Evolutionary conservation across 352 stramenopile species (phyloP).

Genomic region (Globisporangium paddicum): DNA sequence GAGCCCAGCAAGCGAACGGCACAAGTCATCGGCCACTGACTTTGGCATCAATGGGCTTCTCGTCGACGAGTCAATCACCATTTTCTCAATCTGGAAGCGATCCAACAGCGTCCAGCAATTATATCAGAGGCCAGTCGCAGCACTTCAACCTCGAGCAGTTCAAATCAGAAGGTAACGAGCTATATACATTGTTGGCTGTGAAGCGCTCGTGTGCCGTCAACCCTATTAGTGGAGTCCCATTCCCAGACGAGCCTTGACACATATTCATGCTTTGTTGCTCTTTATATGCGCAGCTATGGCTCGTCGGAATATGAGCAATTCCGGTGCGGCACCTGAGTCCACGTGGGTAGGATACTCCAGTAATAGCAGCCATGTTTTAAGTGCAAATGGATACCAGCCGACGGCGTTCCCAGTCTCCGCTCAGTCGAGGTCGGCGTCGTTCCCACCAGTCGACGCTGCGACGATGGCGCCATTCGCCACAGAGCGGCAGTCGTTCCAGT

Average conservation of each 20-base stretch:
- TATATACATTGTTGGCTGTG: background rate
- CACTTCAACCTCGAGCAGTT: conserved; percentile 18
- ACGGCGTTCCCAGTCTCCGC: background rate
- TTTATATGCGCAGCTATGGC: conserved; percentile 6
- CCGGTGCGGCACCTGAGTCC: background rate
- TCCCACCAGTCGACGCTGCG: conserved; percentile 3
- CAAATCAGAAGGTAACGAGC: conserved; percentile 21
- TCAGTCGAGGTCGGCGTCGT: conserved; percentile 7
- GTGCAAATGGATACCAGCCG: background rate
- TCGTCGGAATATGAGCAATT: conserved; percentile 9
- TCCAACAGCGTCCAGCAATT: background rate
- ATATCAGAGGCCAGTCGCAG: background rate
- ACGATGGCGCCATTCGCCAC: conserved; percentile 28
- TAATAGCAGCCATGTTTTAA: background rate
- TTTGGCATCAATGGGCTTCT: conserved; percentile 11
- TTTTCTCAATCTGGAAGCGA: background rate
- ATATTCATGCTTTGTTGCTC: background rate
- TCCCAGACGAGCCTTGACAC: background rate
- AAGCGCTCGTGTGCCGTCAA: too few species aligned
- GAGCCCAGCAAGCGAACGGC: background rate
- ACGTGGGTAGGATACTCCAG: background rate
- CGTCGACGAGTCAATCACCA: background rate
- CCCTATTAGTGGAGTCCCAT: background rate
- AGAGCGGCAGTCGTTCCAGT: conserved; percentile 38
- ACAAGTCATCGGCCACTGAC: conserved; percentile 1